These are phyloP conservation scores for Hansenula lynferdii DNA, from an alignment of 1,139 yeast species.

Conservation along the genomic window DNA sequence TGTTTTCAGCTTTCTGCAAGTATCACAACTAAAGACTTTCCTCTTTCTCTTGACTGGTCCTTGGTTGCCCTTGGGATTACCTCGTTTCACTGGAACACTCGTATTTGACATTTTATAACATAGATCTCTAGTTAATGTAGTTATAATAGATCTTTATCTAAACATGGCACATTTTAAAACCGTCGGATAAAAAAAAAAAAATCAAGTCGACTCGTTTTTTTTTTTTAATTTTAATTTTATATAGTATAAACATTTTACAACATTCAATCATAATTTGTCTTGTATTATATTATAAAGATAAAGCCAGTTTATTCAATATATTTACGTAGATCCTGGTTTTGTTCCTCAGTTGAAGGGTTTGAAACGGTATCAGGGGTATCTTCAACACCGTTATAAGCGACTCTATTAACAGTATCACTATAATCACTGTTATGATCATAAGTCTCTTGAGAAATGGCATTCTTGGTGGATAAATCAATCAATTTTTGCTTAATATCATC, in stretches of 20 bases:
- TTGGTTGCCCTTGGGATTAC: too few relatives aligned
- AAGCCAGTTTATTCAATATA: background rate
- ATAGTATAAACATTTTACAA: too few relatives aligned
- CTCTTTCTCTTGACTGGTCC: conserved; percentile 39
- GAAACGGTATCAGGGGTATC: conserved; percentile 20
- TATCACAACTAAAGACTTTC: conserved; percentile 42
- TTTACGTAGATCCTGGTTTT: background rate
- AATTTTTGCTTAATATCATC: conserved; percentile 35
- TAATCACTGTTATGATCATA: background rate
- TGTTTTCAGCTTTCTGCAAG: conserved; percentile 49
- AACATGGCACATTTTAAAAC: too few relatives aligned
- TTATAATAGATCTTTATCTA: too few relatives aligned
- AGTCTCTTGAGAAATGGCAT: conserved; percentile 13
- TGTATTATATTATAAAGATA: too few relatives aligned
- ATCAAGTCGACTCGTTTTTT: too few relatives aligned
- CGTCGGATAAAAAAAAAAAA: too few relatives aligned
- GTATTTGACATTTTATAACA: too few relatives aligned
- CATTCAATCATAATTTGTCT: too few relatives aligned
- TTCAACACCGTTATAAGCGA: conserved; percentile 25
- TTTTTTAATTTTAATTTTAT: too few relatives aligned
- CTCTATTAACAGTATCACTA: background rate
- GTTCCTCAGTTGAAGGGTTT: background rate
- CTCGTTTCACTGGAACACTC: too few relatives aligned
- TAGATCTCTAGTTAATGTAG: too few relatives aligned
- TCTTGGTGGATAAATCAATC: conserved; percentile 30